Percentiles rank a stretch among this genome's conserved stretches.
Evolutionary conservation across 768 basidiomycete genomes (phyloP).

Genomic region (Auriculariales sp.): DNA sequence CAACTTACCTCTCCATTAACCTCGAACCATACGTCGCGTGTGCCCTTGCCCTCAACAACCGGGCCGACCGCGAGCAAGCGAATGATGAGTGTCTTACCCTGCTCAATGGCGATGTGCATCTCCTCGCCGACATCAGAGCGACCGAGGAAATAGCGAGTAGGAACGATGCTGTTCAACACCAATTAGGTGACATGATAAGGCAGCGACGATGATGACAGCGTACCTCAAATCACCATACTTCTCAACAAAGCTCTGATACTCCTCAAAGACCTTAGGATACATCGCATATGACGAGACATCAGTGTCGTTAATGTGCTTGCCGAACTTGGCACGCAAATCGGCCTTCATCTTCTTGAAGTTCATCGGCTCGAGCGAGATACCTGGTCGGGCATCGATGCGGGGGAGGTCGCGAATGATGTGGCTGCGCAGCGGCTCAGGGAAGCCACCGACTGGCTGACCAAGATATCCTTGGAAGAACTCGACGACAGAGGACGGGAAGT

Average conservation of each 20-base stretch:
- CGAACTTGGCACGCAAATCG: constrained; percentile 85
- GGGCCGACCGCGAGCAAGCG: constrained; percentile 91
- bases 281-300: constrained; percentile 95
- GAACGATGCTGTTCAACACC: constrained; percentile 53
- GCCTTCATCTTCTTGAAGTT: constrained; percentile 95
- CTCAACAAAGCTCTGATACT: constrained; percentile 87
- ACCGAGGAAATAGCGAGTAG: constrained; percentile 93
- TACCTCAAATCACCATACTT: constrained; percentile 92
- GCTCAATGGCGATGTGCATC: constrained; percentile 91
- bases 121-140: constrained; percentile 88
- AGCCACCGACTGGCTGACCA: constrained; percentile 94
- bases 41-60: constrained; percentile 80
- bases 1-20: constrained; percentile 77
- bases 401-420: constrained; percentile 87
- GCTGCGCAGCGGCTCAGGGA: constrained; percentile 91
- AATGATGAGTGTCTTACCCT: constrained; percentile 93
- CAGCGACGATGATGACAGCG: constrained; percentile 12
- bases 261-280: constrained; percentile 99
- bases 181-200: constrained; percentile 7
- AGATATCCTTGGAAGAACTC: constrained; percentile 99
- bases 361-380: constrained; percentile 70
- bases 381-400: constrained; percentile 88
- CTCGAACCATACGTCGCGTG: constrained; percentile 97
- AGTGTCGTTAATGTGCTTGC: constrained; percentile 82
- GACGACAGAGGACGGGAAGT: constrained; percentile 94